Evolutionary conservation across 441 rosid species (phyloP).

Genomic region (Metrosideros polymorpha): DNA sequence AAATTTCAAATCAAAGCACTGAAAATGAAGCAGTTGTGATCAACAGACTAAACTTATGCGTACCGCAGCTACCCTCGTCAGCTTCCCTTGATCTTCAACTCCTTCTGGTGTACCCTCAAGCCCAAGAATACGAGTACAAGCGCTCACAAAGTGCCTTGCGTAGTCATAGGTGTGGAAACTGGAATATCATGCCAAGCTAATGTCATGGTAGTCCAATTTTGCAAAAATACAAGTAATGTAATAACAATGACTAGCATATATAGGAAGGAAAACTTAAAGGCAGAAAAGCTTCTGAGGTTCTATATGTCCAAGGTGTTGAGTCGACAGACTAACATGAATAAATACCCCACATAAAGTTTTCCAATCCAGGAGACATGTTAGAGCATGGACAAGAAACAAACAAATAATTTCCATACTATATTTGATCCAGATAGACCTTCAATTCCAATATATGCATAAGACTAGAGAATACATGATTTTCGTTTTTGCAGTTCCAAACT

Average conservation of each 20-base stretch:
- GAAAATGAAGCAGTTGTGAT: conserved; percentile 3
- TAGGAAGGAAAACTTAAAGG: background rate
- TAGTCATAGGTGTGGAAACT: conserved; percentile 98
- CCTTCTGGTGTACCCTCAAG: conserved; percentile 99
- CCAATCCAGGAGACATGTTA: background rate
- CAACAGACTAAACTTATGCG: conserved; percentile 16
- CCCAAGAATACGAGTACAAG: conserved; percentile 98
- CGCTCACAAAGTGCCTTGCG: conserved; percentile 99
- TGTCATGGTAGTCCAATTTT: background rate
- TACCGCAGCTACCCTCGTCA: conserved; percentile 99
- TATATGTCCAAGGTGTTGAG: background rate
- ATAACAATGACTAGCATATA: background rate
- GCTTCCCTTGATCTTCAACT: conserved; percentile 94
- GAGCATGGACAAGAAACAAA: background rate
- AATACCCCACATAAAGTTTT: background rate
- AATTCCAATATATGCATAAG: background rate
- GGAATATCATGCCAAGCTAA: conserved; percentile 8
- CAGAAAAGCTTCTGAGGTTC: background rate
- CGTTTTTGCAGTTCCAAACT: background rate
- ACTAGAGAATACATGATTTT: background rate
- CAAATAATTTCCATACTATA: background rate
- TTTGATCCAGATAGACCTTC: background rate
- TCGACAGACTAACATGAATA: background rate
- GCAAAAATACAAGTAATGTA: background rate
- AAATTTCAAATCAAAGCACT: background rate